phyloP scores from a whole-genome alignment of 306 rosid genomes.

The Ziziphus jujuba region DNA sequence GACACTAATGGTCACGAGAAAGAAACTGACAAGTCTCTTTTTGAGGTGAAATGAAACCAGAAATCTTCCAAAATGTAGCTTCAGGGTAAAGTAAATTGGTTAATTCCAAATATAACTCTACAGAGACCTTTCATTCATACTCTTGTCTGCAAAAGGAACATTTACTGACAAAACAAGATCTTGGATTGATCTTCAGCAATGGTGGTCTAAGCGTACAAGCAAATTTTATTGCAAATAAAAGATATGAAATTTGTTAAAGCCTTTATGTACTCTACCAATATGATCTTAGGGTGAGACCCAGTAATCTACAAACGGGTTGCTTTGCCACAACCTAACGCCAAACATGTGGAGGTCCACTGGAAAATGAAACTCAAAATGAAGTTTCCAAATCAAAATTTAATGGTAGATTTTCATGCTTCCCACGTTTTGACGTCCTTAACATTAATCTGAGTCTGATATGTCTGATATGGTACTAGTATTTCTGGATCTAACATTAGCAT shows the following conservation, averaged over 20 bases:
- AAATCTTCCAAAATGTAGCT: neutral
- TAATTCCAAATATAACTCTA: neutral
- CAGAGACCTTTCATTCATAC: neutral
- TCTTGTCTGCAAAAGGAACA: neutral
- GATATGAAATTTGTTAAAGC: neutral
- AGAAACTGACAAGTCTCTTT: neutral
- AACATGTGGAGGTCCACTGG: conserved; percentile 9
- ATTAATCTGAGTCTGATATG: neutral
- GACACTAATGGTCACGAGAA: neutral
- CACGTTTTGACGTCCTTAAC: neutral
- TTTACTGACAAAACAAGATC: neutral
- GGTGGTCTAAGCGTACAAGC: neutral
- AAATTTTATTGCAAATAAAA: neutral
- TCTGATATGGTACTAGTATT: neutral
- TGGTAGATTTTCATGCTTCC: neutral
- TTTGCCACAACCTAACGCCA: neutral
- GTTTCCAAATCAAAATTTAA: conserved; percentile 8
- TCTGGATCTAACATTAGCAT: no score
- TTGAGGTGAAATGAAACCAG: neutral
- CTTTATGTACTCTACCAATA: conserved; percentile 3
- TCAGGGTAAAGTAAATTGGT: neutral
- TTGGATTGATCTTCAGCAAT: neutral
- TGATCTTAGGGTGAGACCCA: neutral
- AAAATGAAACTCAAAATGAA: conserved; percentile 7
- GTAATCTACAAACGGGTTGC: neutral